A percentile compares a stretch with the other conserved stretches of the same genome.
Conservation (phyloP, 805 yeast genomes). For the Metschnikowia cerradonensis region DNA sequence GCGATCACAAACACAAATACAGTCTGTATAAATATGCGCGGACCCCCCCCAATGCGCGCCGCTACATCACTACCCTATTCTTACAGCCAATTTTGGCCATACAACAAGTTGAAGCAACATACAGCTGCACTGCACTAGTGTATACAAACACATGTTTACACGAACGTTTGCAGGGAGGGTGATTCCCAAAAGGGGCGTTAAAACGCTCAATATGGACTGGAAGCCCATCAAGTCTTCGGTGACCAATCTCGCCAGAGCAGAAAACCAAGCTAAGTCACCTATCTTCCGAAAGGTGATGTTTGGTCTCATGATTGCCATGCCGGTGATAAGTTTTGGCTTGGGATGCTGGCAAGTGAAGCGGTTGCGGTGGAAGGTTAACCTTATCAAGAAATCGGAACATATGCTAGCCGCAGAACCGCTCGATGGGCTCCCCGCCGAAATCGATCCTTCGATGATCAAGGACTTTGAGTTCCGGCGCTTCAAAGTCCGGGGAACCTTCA, state of each 20-base stretch:
- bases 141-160: neutral
- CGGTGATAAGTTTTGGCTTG: constrained; percentile 74
- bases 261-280: constrained; percentile 36
- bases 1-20: neutral
- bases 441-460: constrained; percentile 59
- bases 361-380: constrained; percentile 79
- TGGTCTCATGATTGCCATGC: constrained; percentile 65
- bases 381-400: constrained; percentile 81
- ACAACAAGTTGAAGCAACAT: neutral
- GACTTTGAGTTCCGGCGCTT: constrained; percentile 84
- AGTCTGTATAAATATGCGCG: constrained; percentile 1
- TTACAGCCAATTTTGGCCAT: neutral
- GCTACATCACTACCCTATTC: neutral
- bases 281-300: constrained; percentile 37
- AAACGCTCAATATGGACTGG: constrained; percentile 81
- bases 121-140: neutral
- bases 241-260: constrained; percentile 35
- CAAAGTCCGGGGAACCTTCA: constrained; percentile 69
- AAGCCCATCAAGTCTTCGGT: constrained; percentile 59
- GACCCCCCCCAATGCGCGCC: neutral
- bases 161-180: neutral
- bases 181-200: constrained; percentile 21
- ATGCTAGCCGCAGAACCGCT: constrained; percentile 69
- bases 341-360: constrained; percentile 94
- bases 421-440: constrained; percentile 58